A percentile compares a stretch with the other conserved stretches of the same genome.
Evolutionary conservation across 163 green algal genomes (phyloP).

Genomic region (Chlorella variabilis): DNA sequence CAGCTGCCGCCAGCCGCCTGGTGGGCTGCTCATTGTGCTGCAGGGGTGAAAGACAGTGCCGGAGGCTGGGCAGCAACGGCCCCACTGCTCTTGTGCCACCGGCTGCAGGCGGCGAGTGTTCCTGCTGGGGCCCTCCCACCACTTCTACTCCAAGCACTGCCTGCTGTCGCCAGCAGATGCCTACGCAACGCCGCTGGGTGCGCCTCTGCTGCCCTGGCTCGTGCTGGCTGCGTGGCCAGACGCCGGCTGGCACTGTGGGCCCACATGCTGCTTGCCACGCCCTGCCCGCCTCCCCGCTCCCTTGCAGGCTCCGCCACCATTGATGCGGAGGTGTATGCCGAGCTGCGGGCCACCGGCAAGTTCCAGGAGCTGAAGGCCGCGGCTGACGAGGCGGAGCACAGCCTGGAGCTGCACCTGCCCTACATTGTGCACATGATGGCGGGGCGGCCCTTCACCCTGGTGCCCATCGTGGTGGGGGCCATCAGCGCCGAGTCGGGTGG

Average conservation of each 20-base stretch:
- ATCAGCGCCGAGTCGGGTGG: slow-evolving; percentile 66
- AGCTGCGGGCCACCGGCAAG: slow-evolving; percentile 76
- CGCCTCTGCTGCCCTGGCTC: neutral
- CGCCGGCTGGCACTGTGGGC: neutral
- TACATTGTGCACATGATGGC: slow-evolving; percentile 82
- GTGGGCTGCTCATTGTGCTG: too few species aligned
- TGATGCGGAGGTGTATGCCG: slow-evolving; percentile 50
- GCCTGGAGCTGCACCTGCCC: slow-evolving; percentile 94
- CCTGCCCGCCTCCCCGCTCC: neutral
- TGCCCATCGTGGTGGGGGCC: slow-evolving; percentile 96
- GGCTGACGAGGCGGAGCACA: slow-evolving; percentile 95
- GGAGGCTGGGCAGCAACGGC: too few species aligned
- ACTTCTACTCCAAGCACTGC: slow-evolving; percentile 85
- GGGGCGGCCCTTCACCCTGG: slow-evolving; percentile 67
- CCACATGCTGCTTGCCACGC: neutral
- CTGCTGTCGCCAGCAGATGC: slow-evolving; percentile 64
- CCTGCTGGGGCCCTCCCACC: slow-evolving; percentile 92
- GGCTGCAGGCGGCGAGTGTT: slow-evolving; percentile 85
- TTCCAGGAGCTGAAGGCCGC: slow-evolving; percentile 83
- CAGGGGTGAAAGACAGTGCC: too few species aligned
- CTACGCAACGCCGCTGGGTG: slow-evolving; percentile 90
- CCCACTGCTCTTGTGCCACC: neutral
- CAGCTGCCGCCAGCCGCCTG: too few species aligned
- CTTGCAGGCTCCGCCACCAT: slow-evolving; percentile 22
- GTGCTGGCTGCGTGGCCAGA: too few species aligned